phyloP scores from a whole-genome alignment of 495 filamentous ascomycete species.

The Melanomma pulvis-pyrius region DNA sequence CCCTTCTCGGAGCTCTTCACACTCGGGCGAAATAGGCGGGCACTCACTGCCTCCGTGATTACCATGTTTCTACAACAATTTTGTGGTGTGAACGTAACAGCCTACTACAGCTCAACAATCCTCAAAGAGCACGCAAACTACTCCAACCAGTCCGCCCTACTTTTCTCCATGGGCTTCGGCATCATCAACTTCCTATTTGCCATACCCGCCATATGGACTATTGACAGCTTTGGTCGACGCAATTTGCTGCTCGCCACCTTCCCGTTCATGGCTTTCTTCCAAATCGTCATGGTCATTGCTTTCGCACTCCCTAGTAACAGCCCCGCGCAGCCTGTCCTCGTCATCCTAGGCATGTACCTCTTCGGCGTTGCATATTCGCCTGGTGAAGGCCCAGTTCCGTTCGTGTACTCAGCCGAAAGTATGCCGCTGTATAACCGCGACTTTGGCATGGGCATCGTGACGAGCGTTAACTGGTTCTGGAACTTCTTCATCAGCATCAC shows the following conservation, averaged over 20 bases:
- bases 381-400: constrained; percentile 31
- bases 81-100: constrained; percentile 31
- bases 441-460: constrained; percentile 50
- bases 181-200: constrained; percentile 39
- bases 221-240: constrained; percentile 29
- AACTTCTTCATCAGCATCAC: constrained; percentile 69
- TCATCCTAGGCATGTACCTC: constrained; percentile 30
- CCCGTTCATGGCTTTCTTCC: constrained; percentile 33
- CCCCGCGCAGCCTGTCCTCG: constrained; percentile 1
- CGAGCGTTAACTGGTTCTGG: constrained; percentile 72
- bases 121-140: constrained; percentile 12
- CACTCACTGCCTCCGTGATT: constrained; percentile 70
- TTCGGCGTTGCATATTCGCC: constrained; percentile 28
- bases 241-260: constrained; percentile 31
- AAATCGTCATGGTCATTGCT: constrained; percentile 7
- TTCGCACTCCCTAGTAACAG: background rate
- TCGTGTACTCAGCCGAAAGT: constrained; percentile 29
- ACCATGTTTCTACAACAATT: constrained; percentile 86
- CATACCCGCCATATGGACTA: constrained; percentile 32
- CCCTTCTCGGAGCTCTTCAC: constrained; percentile 71
- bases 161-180: constrained; percentile 32
- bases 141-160: constrained; percentile 11
- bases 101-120: constrained; percentile 22
- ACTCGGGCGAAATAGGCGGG: constrained; percentile 77
- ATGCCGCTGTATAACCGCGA: constrained; percentile 34